Base-by-base conservation (phyloP, 257 asterid species). In the Fraxinus cuspidata region DNA sequence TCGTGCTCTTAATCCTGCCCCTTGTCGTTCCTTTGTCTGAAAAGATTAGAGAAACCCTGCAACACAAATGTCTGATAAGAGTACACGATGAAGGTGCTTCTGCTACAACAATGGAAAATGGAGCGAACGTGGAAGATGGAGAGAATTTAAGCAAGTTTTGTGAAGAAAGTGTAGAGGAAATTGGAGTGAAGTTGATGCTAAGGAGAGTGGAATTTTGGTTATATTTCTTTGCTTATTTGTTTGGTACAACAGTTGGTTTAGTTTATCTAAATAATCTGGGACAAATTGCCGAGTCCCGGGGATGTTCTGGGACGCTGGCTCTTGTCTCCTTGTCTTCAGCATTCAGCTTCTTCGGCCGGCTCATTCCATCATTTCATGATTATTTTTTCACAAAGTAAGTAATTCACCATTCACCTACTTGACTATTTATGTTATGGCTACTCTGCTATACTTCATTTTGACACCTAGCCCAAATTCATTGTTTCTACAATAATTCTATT, bases 231-330 rank as follows among this genome's bases (percentile, higher is more conserved):
- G 94, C 83, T 1, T 92, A 92, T 68, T 73, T 92, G 19, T 91
- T 91, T 29, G 97, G 97, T 1, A 90, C 89, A 28, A 92, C 97
- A 0, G 77, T 92, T 16, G 97, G 97, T 11, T 73, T 92, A 78
- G 97, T 91, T 0, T 92, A 84, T 25, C 29, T 92, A 83, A 92
- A 92, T 72, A 92, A 92, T 44, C 75, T 92, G 53, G 97, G 96
- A 10, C 96, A 90, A 58, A 90, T 93, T 29, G 93, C 87, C 1
- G 98, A 93, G 49, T 90, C 94, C 1, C 87, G 97, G 0, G 92
- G 96, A 0, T 82, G 87, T 65, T 82, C 78, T 4, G 77, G 71
- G 60, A 88, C 89, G 40, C 85, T 92, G 7, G 76, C 89, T 0
- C 73, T 93, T 74, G 93, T 93, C 72, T 93, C 98, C 0, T 13